Base-by-base conservation (phyloP, 2,329 filamentous ascomycete species). In the Phialophora tarda region DNA sequence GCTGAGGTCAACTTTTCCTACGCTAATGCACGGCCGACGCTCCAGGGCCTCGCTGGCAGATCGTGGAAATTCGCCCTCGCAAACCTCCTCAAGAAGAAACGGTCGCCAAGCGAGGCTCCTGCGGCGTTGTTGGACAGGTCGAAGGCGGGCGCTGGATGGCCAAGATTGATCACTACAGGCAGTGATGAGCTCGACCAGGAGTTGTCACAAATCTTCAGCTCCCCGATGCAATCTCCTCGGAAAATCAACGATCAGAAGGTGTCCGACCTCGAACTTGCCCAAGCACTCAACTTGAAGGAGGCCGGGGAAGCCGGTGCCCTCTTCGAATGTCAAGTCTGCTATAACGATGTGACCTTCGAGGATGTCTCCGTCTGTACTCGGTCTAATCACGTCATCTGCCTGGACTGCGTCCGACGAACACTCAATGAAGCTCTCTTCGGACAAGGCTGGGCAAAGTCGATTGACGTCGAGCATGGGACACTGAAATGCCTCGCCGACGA, bases 361-460 rank as follows among this genome's bases (percentile, higher is more conserved):
- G 78, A 82, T 68, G 78, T 82, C 51, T 77, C 80, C 21, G 76
- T 78, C 10, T 83, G 82, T 71, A 81, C 80, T 14, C 73, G 74
- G 11, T 73, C 75, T 56, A 73, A 72, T 26, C 82, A 83, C 73
- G 72, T 81, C n/a, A 81, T 82, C 41, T 83, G 82, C 69, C 78
- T 93, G 78, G 86, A 86, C 54, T 98, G 95, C 77, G 89, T 98
- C 59, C 89, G 89, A 69, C 88, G 90, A 70, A 89, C 93, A 11
- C 85, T 94, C 66, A 90, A 89, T 58, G 94, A 98, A 76, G 93
- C 93, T 1, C 82, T 98, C 0, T 98, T 96, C 75, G 95, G 95
- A 0, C 95, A 98, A 77, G 92, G 92, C 60, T 97, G 94, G 92
- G 86, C 88, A 58, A 88, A 90, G 66, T 95, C 87, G 73, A 89